Percentiles rank a stretch among this genome's conserved stretches.
These are phyloP conservation scores for Davidsoniella eucalypti DNA, from an alignment of 2,329 filamentous ascomycete species.

Conservation along the genomic window DNA sequence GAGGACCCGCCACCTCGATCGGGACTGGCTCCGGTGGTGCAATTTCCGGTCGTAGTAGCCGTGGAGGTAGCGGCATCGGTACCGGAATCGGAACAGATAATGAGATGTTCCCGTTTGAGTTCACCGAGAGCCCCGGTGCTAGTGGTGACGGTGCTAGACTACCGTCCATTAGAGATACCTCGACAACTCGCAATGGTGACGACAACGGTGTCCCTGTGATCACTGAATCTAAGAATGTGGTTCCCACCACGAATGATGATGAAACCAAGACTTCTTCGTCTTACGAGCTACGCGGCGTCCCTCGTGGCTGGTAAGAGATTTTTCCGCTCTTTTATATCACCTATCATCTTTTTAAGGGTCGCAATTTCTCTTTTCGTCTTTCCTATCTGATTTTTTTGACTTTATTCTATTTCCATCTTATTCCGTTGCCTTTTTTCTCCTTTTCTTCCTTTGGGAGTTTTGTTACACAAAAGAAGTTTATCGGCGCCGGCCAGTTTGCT, in stretches of 20 bases:
- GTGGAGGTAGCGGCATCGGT: slow-evolving; percentile 1
- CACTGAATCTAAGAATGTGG: neutral
- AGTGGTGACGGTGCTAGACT: slow-evolving; percentile 31
- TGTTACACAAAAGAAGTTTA: too few species aligned
- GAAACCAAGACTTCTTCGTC: neutral
- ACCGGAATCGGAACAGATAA: slow-evolving; percentile 17
- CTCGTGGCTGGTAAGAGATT: neutral
- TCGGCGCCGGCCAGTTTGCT: neutral
- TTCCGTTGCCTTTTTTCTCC: neutral
- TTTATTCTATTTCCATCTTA: too few species aligned
- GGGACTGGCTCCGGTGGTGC: slow-evolving; percentile 19
- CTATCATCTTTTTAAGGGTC: neutral
- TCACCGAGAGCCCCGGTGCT: slow-evolving; percentile 24
- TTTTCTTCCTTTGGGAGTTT: neutral
- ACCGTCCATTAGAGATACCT: neutral
- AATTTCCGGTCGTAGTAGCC: slow-evolving; percentile 13
- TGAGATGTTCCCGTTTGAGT: slow-evolving; percentile 10
- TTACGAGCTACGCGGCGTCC: neutral
- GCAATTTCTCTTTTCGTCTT: neutral
- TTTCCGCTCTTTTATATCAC: neutral
- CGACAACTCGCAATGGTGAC: too few species aligned
- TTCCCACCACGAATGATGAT: neutral
- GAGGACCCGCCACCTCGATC: slow-evolving; percentile 29
- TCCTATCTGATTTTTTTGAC: neutral
- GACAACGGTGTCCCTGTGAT: too few species aligned